Evolutionary conservation across 2,329 filamentous ascomycete genomes (phyloP).

Genomic region (Aureobasidium sp.): DNA sequence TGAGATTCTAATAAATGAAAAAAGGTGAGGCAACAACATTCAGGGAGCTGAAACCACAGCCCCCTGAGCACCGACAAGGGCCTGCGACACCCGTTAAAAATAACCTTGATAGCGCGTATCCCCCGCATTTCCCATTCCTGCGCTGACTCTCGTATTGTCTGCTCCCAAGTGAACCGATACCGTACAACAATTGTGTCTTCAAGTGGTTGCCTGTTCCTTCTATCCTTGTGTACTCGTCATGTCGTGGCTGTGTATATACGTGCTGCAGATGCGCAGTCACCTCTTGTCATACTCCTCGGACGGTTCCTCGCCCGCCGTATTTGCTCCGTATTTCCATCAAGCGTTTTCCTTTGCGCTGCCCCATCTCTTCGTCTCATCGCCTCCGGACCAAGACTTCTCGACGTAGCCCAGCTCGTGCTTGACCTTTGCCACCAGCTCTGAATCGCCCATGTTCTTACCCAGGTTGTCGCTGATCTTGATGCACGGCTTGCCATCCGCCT

Average conservation of each 20-base stretch:
- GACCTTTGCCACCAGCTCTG: conserved; percentile 66
- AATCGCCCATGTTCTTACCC: conserved; percentile 89
- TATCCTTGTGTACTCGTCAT: conserved; percentile 1
- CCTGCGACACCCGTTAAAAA: background rate
- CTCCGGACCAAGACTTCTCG: conserved; percentile 73
- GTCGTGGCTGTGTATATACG: background rate
- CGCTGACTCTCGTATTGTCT: background rate
- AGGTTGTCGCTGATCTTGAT: conserved; percentile 87
- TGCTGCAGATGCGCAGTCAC: background rate
- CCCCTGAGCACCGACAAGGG: background rate
- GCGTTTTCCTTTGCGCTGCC: conserved; percentile 31
- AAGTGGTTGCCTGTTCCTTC: background rate
- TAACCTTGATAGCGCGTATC: background rate
- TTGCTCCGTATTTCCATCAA: background rate
- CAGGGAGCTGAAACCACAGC: background rate
- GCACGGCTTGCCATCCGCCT: conserved; percentile 68
- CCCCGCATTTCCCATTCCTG: background rate
- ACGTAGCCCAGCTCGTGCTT: conserved; percentile 80
- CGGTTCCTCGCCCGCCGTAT: background rate
- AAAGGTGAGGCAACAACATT: conserved; percentile 1
- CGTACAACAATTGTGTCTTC: background rate
- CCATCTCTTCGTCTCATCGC: conserved; percentile 80
- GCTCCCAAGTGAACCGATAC: background rate
- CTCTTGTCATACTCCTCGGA: conserved; percentile 1
- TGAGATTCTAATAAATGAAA: conserved; percentile 3